Percentiles rank a stretch among this genome's conserved stretches.
Evolutionary conservation across 2,329 filamentous ascomycete genomes (phyloP).

Genomic region (Aspergillus quadrilineatus): DNA sequence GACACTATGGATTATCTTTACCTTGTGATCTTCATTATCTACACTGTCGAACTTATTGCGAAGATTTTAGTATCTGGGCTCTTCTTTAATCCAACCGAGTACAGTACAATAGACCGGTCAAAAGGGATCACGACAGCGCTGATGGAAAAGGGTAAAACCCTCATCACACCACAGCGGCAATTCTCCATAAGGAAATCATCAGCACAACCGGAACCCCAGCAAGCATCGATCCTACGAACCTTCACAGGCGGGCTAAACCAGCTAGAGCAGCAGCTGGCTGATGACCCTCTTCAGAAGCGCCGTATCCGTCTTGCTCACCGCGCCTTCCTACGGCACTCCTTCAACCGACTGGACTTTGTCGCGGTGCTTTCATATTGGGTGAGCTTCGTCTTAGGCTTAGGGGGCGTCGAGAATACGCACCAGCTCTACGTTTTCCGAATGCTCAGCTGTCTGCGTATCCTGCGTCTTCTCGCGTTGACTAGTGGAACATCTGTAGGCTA

Average conservation of each 20-base stretch:
- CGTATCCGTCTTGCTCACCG: slow-evolving; percentile 82
- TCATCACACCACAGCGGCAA: slow-evolving; percentile 80
- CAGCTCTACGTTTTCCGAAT: slow-evolving; percentile 92
- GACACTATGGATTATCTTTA: slow-evolving; percentile 82
- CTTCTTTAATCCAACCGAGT: slow-evolving; percentile 83
- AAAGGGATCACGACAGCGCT: slow-evolving; percentile 72
- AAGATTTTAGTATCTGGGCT: slow-evolving; percentile 92
- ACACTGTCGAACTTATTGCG: slow-evolving; percentile 79
- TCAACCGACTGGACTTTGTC: slow-evolving; percentile 92
- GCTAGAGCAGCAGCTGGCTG: slow-evolving; percentile 46
- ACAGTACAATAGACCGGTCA: slow-evolving; percentile 82
- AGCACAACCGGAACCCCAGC: slow-evolving; percentile 38
- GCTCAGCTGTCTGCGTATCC: slow-evolving; percentile 90
- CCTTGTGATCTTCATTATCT: slow-evolving; percentile 79
- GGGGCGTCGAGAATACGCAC: slow-evolving; percentile 64
- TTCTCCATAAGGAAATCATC: slow-evolving; percentile 60
- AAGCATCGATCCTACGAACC: slow-evolving; percentile 66
- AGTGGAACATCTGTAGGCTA: slow-evolving; percentile 80
- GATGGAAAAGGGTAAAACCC: slow-evolving; percentile 69
- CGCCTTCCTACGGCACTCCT: slow-evolving; percentile 90
- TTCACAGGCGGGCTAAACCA: slow-evolving; percentile 74
- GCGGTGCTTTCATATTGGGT: slow-evolving; percentile 96
- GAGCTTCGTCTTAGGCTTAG: slow-evolving; percentile 71
- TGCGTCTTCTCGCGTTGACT: slow-evolving; percentile 86
- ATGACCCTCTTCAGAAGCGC: slow-evolving; percentile 72